Base-by-base conservation (phyloP, 2,329 filamentous ascomycete species). In the Emergomyces africanus region DNA sequence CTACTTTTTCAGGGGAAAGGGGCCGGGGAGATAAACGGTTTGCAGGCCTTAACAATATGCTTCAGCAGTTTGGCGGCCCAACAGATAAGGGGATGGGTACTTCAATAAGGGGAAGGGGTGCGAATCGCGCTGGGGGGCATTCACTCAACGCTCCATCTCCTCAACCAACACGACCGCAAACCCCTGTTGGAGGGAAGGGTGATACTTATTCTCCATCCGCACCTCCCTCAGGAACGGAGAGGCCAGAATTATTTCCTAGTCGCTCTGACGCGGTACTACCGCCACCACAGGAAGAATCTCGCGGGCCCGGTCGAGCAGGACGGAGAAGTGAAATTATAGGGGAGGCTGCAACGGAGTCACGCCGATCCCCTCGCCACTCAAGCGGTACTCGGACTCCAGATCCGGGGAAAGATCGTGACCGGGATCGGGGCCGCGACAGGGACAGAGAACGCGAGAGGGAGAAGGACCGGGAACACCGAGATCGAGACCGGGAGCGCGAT, bases 11-110 rank as follows among this genome's bases (percentile, higher is more conserved):
- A 33, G 72, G 71, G 54, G 71, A 75, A 56, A 71, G 74, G 56
- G 69, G 70, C 44, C 71, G 75, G 35, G 68, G 76, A 37, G 76
- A 78, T 61, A 77, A 78, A 61, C 73, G 77, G 14, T 76, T 79
- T 61, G 71, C 73, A 15, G 73, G 72, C 1, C 68, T 79, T 58
- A 77, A 78, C 63, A 77, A 70, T 58, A 73, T 77, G 66, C 72
- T 79, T 41, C 75, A 78, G 58, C 75, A 78, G 63, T 65, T 71
- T 37, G 69, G 66, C 39, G 64, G 67, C n/a, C 62, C 67, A 39
- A 57, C 65, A 50, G 73, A 75, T 23, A 70, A 70, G 39, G 66
- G 64, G 35, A 66, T 69, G 42, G 69, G 72, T 12, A 69, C 73
- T 5, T 65, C 70, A 30, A 72, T 72, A 54, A 72, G 75, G 28